Percentiles rank a stretch among this genome's conserved stretches.
Evolutionary conservation across 1,139 yeast species (phyloP).

Genomic region (Lodderomyces elongisporus): DNA sequence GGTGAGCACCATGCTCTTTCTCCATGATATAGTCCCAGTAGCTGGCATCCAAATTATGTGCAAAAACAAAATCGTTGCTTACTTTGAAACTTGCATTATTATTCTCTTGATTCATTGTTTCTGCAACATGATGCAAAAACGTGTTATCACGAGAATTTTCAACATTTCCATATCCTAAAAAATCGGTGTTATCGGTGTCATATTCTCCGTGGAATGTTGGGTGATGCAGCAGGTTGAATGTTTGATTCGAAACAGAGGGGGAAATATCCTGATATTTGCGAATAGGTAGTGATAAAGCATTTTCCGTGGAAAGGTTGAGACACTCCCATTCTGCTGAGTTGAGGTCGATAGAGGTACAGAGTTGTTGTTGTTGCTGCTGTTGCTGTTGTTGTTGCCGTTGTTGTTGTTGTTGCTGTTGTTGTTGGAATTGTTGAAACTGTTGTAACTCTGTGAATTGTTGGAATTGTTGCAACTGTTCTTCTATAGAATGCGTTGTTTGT

Average conservation of each 20-base stretch:
- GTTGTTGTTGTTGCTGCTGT: too few relatives aligned
- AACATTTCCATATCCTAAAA: slow-evolving; percentile 8
- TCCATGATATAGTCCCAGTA: slow-evolving; percentile 6
- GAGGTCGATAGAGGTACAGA: too few relatives aligned
- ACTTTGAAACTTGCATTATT: slow-evolving; percentile 1
- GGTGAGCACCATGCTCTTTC: slow-evolving; percentile 4
- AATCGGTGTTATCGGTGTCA: slow-evolving; percentile 13
- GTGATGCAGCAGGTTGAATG: slow-evolving; percentile 11
- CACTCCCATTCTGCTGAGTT: slow-evolving; percentile 7
- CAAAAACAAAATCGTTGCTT: slow-evolving; percentile 2
- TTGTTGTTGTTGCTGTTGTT: too few relatives aligned
- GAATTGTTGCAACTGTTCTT: too few relatives aligned
- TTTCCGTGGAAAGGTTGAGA: not conserved
- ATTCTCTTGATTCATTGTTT: slow-evolving; percentile 7
- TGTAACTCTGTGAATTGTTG: too few relatives aligned
- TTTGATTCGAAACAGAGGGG: slow-evolving; percentile 12
- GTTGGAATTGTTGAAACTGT: too few relatives aligned
- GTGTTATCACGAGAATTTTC: not conserved
- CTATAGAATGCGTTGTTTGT: too few relatives aligned
- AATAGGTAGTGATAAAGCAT: not conserved
- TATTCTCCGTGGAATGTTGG: slow-evolving; percentile 12
- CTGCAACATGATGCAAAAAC: slow-evolving; percentile 9
- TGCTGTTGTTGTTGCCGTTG: too few relatives aligned
- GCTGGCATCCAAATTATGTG: slow-evolving; percentile 2
- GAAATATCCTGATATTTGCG: slow-evolving; percentile 9